phyloP scores from a whole-genome alignment of 2,329 filamentous ascomycete species.

The Boeremia exigua region DNA sequence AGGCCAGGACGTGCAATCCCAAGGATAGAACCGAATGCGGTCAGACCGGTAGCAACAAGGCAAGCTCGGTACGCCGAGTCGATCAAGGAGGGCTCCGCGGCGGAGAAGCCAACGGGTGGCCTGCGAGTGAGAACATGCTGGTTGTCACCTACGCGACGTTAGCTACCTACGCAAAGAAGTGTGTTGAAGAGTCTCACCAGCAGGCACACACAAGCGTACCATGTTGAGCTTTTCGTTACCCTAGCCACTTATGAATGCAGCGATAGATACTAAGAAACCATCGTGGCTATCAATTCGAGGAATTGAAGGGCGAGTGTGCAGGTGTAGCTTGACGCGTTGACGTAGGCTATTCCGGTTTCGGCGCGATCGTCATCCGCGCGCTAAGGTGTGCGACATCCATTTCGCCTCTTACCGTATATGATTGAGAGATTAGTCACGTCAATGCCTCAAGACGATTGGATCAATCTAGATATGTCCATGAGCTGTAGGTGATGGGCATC shows the following conservation, averaged over 20 bases:
- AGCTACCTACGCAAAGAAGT: neutral
- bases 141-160: constrained; percentile 26
- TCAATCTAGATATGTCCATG: no score
- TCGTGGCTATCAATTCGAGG: neutral
- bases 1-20: constrained; percentile 26
- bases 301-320: neutral
- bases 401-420: no score
- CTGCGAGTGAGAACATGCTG: constrained; percentile 22
- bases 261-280: neutral
- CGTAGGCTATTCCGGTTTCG: constrained; percentile 12
- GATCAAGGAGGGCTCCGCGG: constrained; percentile 14
- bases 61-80: constrained; percentile 12
- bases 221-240: constrained; percentile 15
- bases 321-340: constrained; percentile 14
- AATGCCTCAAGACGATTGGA: no score
- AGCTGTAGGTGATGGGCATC: no score
- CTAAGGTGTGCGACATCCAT: neutral
- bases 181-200: constrained; percentile 16
- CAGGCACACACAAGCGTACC: constrained; percentile 33
- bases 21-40: constrained; percentile 20
- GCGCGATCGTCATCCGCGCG: constrained; percentile 5
- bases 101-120: constrained; percentile 10
- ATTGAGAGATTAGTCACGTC: no score
- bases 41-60: constrained; percentile 15
- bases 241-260: neutral